A percentile compares a stretch with the other conserved stretches of the same genome.
Conservation (phyloP, 2,329 filamentous ascomycete species). For the Colletotrichum sp. region DNA sequence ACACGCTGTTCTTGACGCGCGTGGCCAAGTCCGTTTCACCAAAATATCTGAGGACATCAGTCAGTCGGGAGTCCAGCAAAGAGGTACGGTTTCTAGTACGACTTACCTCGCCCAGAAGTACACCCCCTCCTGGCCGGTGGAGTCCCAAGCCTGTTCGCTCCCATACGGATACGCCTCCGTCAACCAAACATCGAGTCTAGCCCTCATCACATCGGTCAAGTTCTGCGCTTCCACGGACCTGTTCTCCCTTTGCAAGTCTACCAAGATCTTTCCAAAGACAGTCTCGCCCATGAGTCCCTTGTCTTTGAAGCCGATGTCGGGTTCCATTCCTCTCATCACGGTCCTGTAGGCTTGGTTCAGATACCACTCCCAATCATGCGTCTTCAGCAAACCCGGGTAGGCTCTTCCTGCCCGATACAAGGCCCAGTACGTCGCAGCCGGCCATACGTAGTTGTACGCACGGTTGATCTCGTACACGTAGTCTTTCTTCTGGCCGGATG, state of each 20-base stretch:
- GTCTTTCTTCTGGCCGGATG: slow-evolving; percentile 39
- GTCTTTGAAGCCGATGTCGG: slow-evolving; percentile 46
- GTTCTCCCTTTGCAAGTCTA: slow-evolving; percentile 53
- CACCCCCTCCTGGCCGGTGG: slow-evolving; percentile 64
- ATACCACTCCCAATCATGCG: slow-evolving; percentile 57
- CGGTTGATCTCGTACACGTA: slow-evolving; percentile 50
- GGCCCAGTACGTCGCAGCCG: slow-evolving; percentile 59
- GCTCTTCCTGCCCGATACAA: slow-evolving; percentile 58
- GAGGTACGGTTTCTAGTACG: too few species aligned
- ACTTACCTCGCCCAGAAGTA: slow-evolving; percentile 57
- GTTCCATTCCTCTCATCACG: slow-evolving; percentile 41
- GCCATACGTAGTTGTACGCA: slow-evolving; percentile 65
- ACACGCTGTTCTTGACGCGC: slow-evolving; percentile 57
- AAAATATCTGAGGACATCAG: slow-evolving; percentile 42
- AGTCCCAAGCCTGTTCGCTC: slow-evolving; percentile 68
- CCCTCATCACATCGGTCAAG: slow-evolving; percentile 51
- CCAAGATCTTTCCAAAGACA: slow-evolving; percentile 56
- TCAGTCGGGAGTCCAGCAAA: too few species aligned
- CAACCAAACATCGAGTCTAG: slow-evolving; percentile 55
- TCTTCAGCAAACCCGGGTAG: slow-evolving; percentile 46
- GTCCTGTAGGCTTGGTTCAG: slow-evolving; percentile 58
- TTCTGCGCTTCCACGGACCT: slow-evolving; percentile 39
- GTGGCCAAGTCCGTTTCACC: slow-evolving; percentile 44
- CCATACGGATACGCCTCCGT: slow-evolving; percentile 57
- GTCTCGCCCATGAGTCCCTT: slow-evolving; percentile 65